A percentile compares a stretch with the other conserved stretches of the same genome.
phyloP scores from a whole-genome alignment of 768 basidiomycete genomes.

The Mycena vulgaris region DNA sequence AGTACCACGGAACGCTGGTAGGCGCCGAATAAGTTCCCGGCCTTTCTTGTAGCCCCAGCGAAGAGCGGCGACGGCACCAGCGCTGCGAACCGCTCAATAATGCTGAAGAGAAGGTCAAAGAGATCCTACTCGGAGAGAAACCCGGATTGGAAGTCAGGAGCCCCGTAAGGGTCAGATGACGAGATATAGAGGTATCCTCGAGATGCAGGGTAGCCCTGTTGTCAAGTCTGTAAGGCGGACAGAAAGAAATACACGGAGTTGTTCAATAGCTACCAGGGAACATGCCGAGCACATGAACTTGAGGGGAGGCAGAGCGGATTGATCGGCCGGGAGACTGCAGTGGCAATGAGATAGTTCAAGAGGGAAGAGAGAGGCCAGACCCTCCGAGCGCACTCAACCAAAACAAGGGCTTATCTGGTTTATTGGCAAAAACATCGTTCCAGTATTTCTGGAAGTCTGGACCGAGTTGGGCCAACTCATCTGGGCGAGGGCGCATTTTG shows the following conservation, averaged over 20 bases:
- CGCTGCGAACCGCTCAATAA: constrained; percentile 23
- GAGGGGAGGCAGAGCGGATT: no score
- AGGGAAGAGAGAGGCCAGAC: not conserved
- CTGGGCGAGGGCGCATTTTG: constrained; percentile 43
- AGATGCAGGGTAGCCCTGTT: no score
- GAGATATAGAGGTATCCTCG: not conserved
- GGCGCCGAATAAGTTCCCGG: constrained; percentile 38
- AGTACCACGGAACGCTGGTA: not conserved
- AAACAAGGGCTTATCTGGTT: constrained; percentile 58
- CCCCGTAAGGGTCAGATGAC: not conserved
- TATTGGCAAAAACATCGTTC: constrained; percentile 40
- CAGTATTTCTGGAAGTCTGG: constrained; percentile 41
- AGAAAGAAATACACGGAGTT: not conserved
- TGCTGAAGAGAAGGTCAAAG: not conserved
- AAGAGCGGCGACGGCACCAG: constrained; percentile 44
- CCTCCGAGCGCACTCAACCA: not conserved
- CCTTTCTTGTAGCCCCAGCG: constrained; percentile 46
- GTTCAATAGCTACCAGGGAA: no score
- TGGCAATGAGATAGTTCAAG: no score
- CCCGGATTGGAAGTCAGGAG: not conserved
- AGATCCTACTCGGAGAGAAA: not conserved
- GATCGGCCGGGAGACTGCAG: no score
- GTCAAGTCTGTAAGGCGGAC: no score
- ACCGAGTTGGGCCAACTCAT: constrained; percentile 40
- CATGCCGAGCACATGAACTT: no score